A percentile compares a stretch with the other conserved stretches of the same genome.
phyloP scores from a whole-genome alignment of 306 rosid genomes.

The Trifolium fragiferum region DNA sequence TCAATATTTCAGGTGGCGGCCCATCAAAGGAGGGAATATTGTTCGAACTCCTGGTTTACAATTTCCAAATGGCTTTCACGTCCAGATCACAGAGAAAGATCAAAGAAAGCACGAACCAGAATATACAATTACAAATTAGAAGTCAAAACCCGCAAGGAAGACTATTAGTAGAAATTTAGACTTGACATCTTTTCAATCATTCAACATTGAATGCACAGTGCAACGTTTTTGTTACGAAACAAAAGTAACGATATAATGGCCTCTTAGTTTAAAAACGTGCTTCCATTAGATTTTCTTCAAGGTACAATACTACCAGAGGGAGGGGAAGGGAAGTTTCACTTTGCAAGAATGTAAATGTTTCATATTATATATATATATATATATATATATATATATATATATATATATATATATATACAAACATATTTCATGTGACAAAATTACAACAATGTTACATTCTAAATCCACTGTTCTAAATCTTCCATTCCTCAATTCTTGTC shows the following conservation, averaged over 20 bases:
- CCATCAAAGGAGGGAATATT: slow-evolving; percentile 77
- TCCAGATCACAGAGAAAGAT: slow-evolving; percentile 59
- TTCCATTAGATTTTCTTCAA: slow-evolving; percentile 38
- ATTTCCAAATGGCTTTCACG: slow-evolving; percentile 80
- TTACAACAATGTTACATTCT: slow-evolving; percentile 22
- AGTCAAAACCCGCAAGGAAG: slow-evolving; percentile 17
- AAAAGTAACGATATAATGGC: slow-evolving; percentile 21
- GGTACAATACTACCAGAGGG: slow-evolving; percentile 20
- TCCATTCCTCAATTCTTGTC: slow-evolving; percentile 18
- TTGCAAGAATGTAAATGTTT: slow-evolving; percentile 44
- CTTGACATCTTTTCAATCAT: slow-evolving; percentile 29
- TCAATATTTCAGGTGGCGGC: slow-evolving; percentile 57
- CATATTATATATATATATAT: slow-evolving; percentile 13
- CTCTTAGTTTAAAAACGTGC: slow-evolving; percentile 37
- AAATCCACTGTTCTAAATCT: slow-evolving; percentile 1
- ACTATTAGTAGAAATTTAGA: slow-evolving; percentile 33
- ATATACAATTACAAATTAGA: slow-evolving; percentile 37
- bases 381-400: too few species aligned
- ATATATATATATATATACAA: slow-evolving; percentile 9
- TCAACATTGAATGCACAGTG: slow-evolving; percentile 37
- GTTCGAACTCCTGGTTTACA: slow-evolving; percentile 76
- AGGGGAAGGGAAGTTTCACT: slow-evolving; percentile 31
- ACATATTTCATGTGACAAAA: slow-evolving; percentile 12
- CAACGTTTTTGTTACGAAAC: slow-evolving; percentile 23
- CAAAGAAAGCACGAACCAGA: slow-evolving; percentile 37